These are phyloP conservation scores for Cladorrhinum samala DNA, from an alignment of 495 filamentous ascomycete species.

Conservation along the genomic window DNA sequence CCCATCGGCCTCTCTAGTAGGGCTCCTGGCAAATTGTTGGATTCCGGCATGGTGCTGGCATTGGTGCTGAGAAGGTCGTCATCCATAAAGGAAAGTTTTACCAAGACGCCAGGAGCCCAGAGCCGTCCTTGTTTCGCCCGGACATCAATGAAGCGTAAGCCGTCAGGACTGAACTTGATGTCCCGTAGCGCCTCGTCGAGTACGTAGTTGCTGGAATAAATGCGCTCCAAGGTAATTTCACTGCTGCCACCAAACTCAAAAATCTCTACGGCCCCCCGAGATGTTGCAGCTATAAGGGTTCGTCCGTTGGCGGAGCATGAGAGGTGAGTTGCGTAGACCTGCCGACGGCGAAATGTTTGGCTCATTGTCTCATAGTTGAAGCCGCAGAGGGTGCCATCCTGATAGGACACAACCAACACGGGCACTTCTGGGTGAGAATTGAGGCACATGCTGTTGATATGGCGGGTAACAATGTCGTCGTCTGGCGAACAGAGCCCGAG, in stretches of 20 bases:
- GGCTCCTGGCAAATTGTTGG: neutral
- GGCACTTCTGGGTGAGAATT: conserved; percentile 21
- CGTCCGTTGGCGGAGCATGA: conserved; percentile 20
- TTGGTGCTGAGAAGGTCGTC: neutral
- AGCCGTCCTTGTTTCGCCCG: conserved; percentile 23
- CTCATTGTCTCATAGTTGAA: conserved; percentile 22
- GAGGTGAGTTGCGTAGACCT: neutral
- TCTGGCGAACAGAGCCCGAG: conserved; percentile 5
- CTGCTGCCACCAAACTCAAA: conserved; percentile 21
- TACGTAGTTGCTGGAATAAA: conserved; percentile 22
- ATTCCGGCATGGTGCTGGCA: conserved; percentile 4
- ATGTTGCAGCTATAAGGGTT: conserved; percentile 17
- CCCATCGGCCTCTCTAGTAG: conserved; percentile 5
- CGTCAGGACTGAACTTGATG: conserved; percentile 25
- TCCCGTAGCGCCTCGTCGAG: conserved; percentile 16
- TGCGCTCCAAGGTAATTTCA: conserved; percentile 11
- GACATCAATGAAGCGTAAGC: conserved; percentile 25
- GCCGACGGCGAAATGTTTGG: neutral
- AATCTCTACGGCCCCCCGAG: conserved; percentile 22
- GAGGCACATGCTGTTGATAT: conserved; percentile 21
- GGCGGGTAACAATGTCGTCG: conserved; percentile 5
- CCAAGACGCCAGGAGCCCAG: conserved; percentile 27
- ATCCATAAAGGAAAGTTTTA: neutral
- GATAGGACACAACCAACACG: conserved; percentile 16
- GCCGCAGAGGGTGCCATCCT: conserved; percentile 15